Evolutionary conservation across 1,284 basidiomycete genomes (phyloP).

Genomic region (Ceratobasidium sp.): DNA sequence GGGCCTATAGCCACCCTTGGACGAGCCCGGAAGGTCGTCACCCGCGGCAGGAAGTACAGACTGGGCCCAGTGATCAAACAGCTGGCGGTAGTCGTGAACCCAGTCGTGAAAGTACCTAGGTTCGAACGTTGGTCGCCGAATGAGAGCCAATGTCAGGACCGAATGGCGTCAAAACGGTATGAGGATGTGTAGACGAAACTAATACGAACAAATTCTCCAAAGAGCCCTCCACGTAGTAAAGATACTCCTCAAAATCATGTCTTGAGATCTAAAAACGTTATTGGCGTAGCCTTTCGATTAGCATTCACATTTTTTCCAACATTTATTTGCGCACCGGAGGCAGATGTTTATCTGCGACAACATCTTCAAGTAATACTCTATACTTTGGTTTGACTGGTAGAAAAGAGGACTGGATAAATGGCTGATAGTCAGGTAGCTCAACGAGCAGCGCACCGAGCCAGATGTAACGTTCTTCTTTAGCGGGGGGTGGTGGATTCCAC

Average conservation of each 20-base stretch:
- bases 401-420: neutral
- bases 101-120: constrained; percentile 26
- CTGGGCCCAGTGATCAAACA: constrained; percentile 28
- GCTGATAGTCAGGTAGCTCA: neutral
- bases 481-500: constrained; percentile 19
- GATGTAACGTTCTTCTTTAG: constrained; percentile 13
- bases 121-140: too few species aligned
- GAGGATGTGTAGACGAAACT: neutral
- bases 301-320: neutral
- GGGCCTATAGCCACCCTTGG: constrained; percentile 17
- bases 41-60: constrained; percentile 12
- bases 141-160: too few species aligned
- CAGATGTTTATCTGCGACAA: constrained; percentile 27
- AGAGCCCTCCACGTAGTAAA: constrained; percentile 36
- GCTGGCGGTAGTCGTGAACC: constrained; percentile 34
- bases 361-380: constrained; percentile 22
- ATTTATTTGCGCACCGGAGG: constrained; percentile 12
- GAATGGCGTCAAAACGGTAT: neutral
- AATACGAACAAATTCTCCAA: constrained; percentile 39
- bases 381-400: constrained; percentile 16
- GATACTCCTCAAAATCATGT: constrained; percentile 41
- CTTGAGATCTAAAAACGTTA: neutral
- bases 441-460: constrained; percentile 9
- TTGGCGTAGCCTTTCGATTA: neutral
- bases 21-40: constrained; percentile 16